Conservation (phyloP, 768 basidiomycete species). For the Boletus tomentosulus region DNA sequence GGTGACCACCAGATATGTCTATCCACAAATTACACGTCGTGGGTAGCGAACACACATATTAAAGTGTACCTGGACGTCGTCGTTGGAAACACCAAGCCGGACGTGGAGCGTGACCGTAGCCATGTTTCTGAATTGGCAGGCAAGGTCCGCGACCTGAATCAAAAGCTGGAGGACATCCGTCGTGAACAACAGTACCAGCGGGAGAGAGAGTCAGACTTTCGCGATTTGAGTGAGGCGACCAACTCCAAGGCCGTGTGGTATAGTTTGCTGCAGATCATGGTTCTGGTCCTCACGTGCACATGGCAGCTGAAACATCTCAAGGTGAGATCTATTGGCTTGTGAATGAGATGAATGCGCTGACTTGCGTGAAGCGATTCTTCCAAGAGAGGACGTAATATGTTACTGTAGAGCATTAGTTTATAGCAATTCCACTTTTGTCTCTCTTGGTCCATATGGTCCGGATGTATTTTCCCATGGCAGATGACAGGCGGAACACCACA, state of each 20-base stretch:
- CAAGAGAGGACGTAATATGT: conserved; percentile 66
- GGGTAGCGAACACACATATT: conserved; percentile 85
- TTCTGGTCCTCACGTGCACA: conserved; percentile 77
- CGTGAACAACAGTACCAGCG: conserved; percentile 98
- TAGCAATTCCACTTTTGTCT: not conserved
- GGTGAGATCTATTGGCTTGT: conserved; percentile 40
- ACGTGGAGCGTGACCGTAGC: conserved; percentile 81
- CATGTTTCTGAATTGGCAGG: conserved; percentile 79
- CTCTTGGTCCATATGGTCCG: not conserved
- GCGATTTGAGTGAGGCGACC: conserved; percentile 83
- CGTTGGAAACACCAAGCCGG: conserved; percentile 82
- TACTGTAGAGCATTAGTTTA: not conserved
- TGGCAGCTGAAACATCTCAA: conserved; percentile 95
- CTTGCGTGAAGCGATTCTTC: conserved; percentile 62
- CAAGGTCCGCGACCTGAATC: conserved; percentile 89
- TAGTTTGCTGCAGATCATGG: conserved; percentile 79
- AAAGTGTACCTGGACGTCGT: conserved; percentile 93
- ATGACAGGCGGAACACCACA: conserved; percentile 16
- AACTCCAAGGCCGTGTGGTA: conserved; percentile 97
- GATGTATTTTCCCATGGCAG: not conserved
- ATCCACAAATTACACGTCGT: conserved; percentile 86
- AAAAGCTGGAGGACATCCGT: conserved; percentile 87
- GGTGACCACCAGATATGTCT: conserved; percentile 98
- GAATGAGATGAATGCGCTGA: not conserved
- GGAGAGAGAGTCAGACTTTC: conserved; percentile 87